phyloP scores from a whole-genome alignment of 441 rosid genomes.

The Erysimum pusillum region DNA sequence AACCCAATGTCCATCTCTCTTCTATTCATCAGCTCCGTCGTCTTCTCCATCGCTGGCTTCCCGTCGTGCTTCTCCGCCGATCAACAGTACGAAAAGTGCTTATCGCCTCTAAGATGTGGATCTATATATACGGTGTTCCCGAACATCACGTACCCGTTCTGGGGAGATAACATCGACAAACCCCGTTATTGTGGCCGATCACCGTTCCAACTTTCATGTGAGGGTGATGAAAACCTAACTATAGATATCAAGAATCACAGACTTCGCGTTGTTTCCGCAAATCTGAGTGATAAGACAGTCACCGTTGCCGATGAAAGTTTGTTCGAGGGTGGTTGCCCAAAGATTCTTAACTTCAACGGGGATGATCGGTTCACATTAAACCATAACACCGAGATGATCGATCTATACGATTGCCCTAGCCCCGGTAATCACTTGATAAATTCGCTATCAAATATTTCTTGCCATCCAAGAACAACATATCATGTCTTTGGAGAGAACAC shows the following conservation, averaged over 20 bases:
- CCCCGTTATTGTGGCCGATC: conserved; percentile 45
- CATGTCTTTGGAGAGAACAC: not conserved
- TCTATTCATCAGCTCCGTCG: conserved; percentile 22
- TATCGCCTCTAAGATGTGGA: conserved; percentile 34
- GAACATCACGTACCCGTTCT: conserved; percentile 50
- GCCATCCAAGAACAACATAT: not conserved
- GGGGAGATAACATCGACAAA: not conserved
- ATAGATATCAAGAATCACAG: not conserved
- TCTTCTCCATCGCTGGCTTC: conserved; percentile 30
- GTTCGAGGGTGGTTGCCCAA: conserved; percentile 22
- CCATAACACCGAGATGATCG: not conserved
- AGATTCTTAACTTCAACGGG: conserved; percentile 2
- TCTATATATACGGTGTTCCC: not conserved
- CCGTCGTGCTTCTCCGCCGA: conserved; percentile 42
- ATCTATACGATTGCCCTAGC: conserved; percentile 3
- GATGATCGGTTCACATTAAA: not conserved
- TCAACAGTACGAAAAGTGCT: conserved; percentile 39
- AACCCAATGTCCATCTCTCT: conserved; percentile 38
- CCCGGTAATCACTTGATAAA: not conserved
- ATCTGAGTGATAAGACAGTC: not conserved
- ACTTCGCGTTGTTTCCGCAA: conserved; percentile 13
- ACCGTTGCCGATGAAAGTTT: conserved; percentile 35
- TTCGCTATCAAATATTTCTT: not conserved
- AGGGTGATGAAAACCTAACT: not conserved
- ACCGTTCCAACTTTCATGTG: conserved; percentile 45